Base-by-base conservation (phyloP, 2,329 filamentous ascomycete species). In the Hortaea werneckii region DNA sequence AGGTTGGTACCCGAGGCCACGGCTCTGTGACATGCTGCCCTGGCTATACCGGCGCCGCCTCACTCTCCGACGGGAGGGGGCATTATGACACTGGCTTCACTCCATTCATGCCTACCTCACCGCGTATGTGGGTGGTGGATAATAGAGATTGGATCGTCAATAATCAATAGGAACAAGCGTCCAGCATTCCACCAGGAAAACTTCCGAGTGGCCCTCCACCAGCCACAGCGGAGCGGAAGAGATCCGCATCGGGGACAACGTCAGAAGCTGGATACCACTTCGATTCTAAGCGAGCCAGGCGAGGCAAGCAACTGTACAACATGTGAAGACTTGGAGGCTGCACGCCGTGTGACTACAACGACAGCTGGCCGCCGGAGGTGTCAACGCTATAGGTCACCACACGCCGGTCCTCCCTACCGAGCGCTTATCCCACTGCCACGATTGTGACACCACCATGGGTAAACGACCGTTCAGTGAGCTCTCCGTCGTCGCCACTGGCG, bases 401-500 rank as follows among this genome's bases (percentile, higher is more conserved):
- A 12, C 32, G 20, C 20, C 20, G 20, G 20, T 20, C 20, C 20
- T 20, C 20, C 20, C 20, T 20, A 20, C 20, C 20, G 20, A 20
- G 20, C 20, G 20, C 20, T 20, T 20, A 20, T 20, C 20, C 20
- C 20, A 20, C 20, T 20, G 20, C 20, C 20, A 20, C 20, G 20
- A 20, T 20, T 20, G 20, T 20, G 20, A 20, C 20, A 42, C 35
- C 30, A 45, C 37, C 41, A 57, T 54, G 53, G 45, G 32, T 46
- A 49, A 50, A 42, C 48, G 50, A 35, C 40, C 35, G 41, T 50
- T 52, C 47, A 43, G 49, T 27, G 50, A 54, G 42, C 50, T 55
- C 26, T 48, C 51, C n/a, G 48, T 58, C 38, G 40, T 50, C 42
- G 52, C 56, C 43, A 53, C 49, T 2, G 58, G 59, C 30, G 53